phyloP scores from a whole-genome alignment of 352 stramenopile genomes.

The Phytophthora fragariaefolia region DNA sequence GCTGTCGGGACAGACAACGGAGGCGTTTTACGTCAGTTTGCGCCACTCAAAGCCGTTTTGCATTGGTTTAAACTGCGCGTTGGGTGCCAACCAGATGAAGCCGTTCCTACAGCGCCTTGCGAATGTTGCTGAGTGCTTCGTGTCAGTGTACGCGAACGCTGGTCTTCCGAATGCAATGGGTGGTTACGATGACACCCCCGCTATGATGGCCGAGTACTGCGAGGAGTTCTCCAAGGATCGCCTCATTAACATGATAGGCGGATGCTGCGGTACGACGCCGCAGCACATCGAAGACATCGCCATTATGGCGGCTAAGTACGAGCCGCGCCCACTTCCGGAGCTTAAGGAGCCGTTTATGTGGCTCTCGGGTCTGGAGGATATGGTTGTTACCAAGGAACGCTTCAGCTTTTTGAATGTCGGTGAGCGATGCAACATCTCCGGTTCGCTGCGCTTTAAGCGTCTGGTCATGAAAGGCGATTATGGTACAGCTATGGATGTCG shows the following conservation, averaged over 20 bases:
- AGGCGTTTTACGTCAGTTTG: slow-evolving; percentile 97
- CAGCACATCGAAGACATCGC: slow-evolving; percentile 94
- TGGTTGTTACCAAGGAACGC: slow-evolving; percentile 94
- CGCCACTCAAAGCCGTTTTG: slow-evolving; percentile 97
- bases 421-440: slow-evolving; percentile 96
- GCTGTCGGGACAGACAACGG: slow-evolving; percentile 95
- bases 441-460: slow-evolving; percentile 96
- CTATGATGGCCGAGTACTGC: slow-evolving; percentile 94
- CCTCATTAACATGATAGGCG: slow-evolving; percentile 97
- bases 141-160: slow-evolving; percentile 97
- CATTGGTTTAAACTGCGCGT: slow-evolving; percentile 97
- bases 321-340: slow-evolving; percentile 83
- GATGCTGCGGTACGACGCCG: slow-evolving; percentile 96
- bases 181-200: slow-evolving; percentile 95
- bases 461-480: slow-evolving; percentile 97
- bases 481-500: slow-evolving; percentile 95
- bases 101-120: slow-evolving; percentile 94
- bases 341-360: slow-evolving; percentile 94
- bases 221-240: slow-evolving; percentile 95
- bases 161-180: slow-evolving; percentile 98
- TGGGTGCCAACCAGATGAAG: slow-evolving; percentile 96
- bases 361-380: slow-evolving; percentile 95
- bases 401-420: slow-evolving; percentile 97
- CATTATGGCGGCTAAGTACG: slow-evolving; percentile 77
- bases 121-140: slow-evolving; percentile 95